Conservation (phyloP, 768 basidiomycete species). For the Rhodotorula graminis region DNA sequence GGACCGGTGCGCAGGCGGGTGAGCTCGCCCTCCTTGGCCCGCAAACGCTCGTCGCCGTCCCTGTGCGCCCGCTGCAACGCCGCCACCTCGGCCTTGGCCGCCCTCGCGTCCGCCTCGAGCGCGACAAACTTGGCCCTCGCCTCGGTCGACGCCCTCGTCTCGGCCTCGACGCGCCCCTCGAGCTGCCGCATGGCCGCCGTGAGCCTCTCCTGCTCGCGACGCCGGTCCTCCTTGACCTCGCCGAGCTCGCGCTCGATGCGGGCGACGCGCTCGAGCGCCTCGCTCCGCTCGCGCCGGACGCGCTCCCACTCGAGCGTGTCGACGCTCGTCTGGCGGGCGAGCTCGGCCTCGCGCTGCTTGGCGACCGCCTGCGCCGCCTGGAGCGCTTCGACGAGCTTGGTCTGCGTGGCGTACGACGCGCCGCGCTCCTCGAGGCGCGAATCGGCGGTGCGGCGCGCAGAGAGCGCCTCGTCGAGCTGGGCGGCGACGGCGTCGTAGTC, state of each 20-base stretch:
- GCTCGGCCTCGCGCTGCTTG: conserved; percentile 60
- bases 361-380: conserved; percentile 71
- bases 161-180: conserved; percentile 16
- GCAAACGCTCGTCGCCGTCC: conserved; percentile 69
- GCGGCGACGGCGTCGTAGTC: conserved; percentile 81
- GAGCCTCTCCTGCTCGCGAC: conserved; percentile 29
- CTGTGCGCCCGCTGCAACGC: conserved; percentile 71
- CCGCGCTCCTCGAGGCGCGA: conserved; percentile 45
- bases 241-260: conserved; percentile 15
- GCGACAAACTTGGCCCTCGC: conserved; percentile 11
- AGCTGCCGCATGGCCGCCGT: neutral
- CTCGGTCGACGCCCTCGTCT: conserved; percentile 20
- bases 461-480: conserved; percentile 56
- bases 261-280: neutral
- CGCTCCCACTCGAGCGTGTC: conserved; percentile 62
- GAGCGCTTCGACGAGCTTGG: conserved; percentile 74
- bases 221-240: conserved; percentile 21
- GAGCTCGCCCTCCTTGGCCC: conserved; percentile 72
- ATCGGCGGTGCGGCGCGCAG: conserved; percentile 32
- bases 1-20: conserved; percentile 52
- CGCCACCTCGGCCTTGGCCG: conserved; percentile 64
- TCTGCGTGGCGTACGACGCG: conserved; percentile 73
- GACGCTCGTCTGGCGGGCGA: conserved; percentile 57
- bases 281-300: conserved; percentile 40
- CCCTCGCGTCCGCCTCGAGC: conserved; percentile 24